Percentiles rank a stretch among this genome's conserved stretches.
Conservation (phyloP, 129 eudicot genomes). For the Ambrosia artemisiifolia region DNA sequence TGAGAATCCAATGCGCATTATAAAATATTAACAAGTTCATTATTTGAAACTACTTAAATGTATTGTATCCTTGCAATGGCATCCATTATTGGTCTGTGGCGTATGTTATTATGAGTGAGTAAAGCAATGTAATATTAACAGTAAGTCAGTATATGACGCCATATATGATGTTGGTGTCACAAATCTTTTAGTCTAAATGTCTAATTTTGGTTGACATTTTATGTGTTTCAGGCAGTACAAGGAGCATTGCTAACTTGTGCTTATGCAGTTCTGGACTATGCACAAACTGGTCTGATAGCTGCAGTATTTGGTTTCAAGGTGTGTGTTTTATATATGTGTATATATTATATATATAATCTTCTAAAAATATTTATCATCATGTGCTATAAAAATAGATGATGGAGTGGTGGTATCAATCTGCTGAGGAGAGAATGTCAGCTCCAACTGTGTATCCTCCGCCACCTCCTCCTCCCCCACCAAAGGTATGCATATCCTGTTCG, state of each 20-base stretch:
- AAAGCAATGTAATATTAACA: constrained; percentile 2
- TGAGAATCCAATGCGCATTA: not conserved
- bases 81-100: not conserved
- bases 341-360: not conserved
- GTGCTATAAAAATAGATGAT: constrained; percentile 57
- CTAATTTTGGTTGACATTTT: not conserved
- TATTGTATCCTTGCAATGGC: not conserved
- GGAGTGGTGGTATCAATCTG: constrained; percentile 99
- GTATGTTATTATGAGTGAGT: not conserved
- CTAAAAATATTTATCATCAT: constrained; percentile 1
- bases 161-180: not conserved
- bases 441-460: constrained; percentile 97
- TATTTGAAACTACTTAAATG: not conserved
- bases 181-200: not conserved
- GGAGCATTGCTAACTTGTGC: constrained; percentile 74
- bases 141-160: not conserved
- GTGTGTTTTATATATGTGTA: constrained; percentile 20
- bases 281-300: constrained; percentile 97
- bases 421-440: constrained; percentile 95
- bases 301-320: constrained; percentile 96
- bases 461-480: constrained; percentile 91
- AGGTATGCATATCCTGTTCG: constrained; percentile 36
- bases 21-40: not conserved
- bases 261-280: constrained; percentile 93
- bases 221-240: constrained; percentile 69